Evolutionary conservation across 495 filamentous ascomycete species (phyloP).

Genomic region (Xylaria sp.): DNA sequence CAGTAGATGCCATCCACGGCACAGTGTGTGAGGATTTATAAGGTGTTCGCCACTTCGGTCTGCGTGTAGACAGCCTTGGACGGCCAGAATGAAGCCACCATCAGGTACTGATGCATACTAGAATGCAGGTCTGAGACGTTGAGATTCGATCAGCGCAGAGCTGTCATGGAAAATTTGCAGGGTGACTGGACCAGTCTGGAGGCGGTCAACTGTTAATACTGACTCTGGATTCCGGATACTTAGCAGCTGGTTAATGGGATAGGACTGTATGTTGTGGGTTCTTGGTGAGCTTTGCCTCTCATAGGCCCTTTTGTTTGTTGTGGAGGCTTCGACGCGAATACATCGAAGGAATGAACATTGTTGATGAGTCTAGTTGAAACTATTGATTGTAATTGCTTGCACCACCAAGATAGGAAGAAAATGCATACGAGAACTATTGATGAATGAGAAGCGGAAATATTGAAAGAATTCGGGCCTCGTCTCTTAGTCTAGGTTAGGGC

Average conservation of each 20-base stretch:
- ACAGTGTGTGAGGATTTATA: neutral
- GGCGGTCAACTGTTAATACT: neutral
- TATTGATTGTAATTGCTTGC: neutral
- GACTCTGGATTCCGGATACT: neutral
- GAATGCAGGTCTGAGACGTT: constrained; percentile 15
- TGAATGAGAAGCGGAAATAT: constrained; percentile 10
- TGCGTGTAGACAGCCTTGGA: neutral
- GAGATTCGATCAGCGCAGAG: neutral
- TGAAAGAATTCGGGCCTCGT: neutral
- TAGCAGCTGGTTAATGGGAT: neutral
- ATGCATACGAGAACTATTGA: neutral
- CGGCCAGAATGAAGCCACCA: neutral
- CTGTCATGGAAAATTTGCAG: constrained; percentile 11
- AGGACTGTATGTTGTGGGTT: neutral
- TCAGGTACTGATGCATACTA: constrained; percentile 2
- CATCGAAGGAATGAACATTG: neutral
- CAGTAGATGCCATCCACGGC: neutral
- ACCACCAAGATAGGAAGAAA: neutral
- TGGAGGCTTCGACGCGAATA: neutral
- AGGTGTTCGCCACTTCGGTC: neutral
- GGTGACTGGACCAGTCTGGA: neutral
- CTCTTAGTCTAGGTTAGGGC: neutral
- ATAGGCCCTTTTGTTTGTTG: neutral
- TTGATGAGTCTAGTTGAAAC: neutral
- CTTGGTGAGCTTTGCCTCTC: neutral